Conservation (phyloP, 495 filamentous ascomycete species). For the Arthonia radiata region DNA sequence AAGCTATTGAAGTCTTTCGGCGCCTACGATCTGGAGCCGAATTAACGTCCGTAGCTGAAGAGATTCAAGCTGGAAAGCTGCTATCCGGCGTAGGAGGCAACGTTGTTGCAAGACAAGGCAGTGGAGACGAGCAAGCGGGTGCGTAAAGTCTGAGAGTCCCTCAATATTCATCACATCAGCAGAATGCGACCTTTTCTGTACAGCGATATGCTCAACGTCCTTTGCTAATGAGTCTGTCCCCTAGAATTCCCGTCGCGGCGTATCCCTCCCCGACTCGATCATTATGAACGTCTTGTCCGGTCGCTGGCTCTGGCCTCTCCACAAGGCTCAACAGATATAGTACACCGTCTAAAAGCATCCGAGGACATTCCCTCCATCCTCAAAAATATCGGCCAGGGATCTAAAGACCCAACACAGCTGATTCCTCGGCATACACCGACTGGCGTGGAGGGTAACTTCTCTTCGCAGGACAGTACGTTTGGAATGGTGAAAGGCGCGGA, state of each 20-base stretch:
- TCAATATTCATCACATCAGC: background rate
- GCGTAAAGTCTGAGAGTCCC: background rate
- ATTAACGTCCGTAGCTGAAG: conserved; percentile 1
- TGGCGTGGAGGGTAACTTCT: conserved; percentile 3
- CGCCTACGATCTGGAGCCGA: conserved; percentile 2
- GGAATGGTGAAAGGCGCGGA: conserved; percentile 2
- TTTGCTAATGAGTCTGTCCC: conserved; percentile 1
- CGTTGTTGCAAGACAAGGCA: too few species aligned
- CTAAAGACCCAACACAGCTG: background rate
- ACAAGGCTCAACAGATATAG: conserved; percentile 1
- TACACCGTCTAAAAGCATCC: conserved; percentile 1
- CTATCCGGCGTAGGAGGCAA: background rate
- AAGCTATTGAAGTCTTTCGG: conserved; percentile 3
- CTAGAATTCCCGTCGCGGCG: too few species aligned
- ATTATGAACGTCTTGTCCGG: conserved; percentile 3
- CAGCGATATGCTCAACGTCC: background rate
- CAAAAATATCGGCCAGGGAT: background rate
- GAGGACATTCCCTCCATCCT: conserved; percentile 3
- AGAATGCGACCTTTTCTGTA: background rate
- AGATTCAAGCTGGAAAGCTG: conserved; percentile 1
- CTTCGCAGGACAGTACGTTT: conserved; percentile 1
- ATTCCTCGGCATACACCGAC: conserved; percentile 1
- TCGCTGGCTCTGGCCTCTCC: background rate
- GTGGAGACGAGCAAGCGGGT: background rate
- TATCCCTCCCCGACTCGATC: too few species aligned